Percentiles rank a stretch among this genome's conserved stretches.
These are phyloP conservation scores for Pyrenula aspistea DNA, from an alignment of 495 filamentous ascomycete species.

Conservation along the genomic window DNA sequence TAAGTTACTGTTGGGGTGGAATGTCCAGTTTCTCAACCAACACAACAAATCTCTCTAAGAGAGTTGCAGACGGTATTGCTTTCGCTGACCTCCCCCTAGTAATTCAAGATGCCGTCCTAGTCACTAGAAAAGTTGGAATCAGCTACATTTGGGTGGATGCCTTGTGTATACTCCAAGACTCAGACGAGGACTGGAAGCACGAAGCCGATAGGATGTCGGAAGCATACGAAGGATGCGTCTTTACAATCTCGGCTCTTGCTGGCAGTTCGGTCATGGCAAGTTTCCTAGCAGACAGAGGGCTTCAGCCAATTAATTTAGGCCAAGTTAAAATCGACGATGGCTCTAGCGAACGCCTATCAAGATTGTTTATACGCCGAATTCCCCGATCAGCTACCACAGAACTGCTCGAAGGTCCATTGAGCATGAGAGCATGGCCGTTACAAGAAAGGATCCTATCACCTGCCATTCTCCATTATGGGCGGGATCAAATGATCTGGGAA, in stretches of 20 bases:
- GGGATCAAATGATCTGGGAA: slow-evolving; percentile 1
- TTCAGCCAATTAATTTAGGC: not conserved
- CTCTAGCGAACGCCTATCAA: not conserved
- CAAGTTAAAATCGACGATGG: not conserved
- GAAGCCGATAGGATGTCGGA: slow-evolving; percentile 1
- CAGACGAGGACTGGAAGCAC: not conserved
- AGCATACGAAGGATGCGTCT: slow-evolving; percentile 1
- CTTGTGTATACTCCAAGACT: slow-evolving; percentile 7
- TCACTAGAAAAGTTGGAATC: slow-evolving; percentile 3
- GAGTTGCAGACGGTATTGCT: not conserved
- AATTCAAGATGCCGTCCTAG: slow-evolving; percentile 3
- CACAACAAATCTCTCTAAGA: not conserved
- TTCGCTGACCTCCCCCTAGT: slow-evolving; percentile 1
- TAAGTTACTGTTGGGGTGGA: slow-evolving; percentile 7
- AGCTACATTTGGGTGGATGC: slow-evolving; percentile 5
- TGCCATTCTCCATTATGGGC: not conserved
- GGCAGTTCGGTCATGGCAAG: not conserved
- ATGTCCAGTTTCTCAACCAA: not conserved
- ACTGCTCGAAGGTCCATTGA: not conserved
- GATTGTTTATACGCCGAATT: not conserved
- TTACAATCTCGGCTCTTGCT: slow-evolving; percentile 3
- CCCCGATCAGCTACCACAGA: not conserved
- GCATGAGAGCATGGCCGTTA: not conserved
- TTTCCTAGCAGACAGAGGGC: not conserved
- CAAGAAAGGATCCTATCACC: not conserved